Percentiles rank a stretch among this genome's conserved stretches.
Conservation (phyloP, 2,329 filamentous ascomycete genomes). For the Cladosporium oxysporum region DNA sequence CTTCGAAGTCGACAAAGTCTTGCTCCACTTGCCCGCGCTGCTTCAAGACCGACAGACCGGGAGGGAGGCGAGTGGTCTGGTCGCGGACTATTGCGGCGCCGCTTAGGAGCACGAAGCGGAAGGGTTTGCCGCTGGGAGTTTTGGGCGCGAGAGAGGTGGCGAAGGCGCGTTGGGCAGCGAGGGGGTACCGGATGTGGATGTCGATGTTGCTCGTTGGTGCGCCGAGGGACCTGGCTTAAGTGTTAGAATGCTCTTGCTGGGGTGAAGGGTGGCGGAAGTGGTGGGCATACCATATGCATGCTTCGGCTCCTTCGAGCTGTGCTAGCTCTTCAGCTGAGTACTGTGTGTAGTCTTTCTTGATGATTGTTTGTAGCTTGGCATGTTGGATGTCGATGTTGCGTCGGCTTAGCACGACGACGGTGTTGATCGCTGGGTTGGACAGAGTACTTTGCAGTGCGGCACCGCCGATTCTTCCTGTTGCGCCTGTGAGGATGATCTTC, state of each 20-base stretch:
- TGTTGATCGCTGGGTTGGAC: constrained; percentile 49
- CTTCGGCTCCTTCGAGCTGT: constrained; percentile 43
- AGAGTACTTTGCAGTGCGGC: constrained; percentile 55
- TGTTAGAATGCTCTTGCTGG: not conserved
- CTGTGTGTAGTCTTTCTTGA: constrained; percentile 55
- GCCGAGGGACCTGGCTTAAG: constrained; percentile 37
- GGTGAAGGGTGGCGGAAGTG: not conserved
- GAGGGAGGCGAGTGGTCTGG: constrained; percentile 31
- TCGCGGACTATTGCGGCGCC: constrained; percentile 38
- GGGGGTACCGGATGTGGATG: constrained; percentile 39
- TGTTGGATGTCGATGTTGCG: constrained; percentile 47
- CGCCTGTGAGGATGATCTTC: constrained; percentile 60
- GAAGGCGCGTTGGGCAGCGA: constrained; percentile 38
- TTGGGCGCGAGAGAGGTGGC: constrained; percentile 25
- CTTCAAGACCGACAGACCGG: constrained; percentile 11
- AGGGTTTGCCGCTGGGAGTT: constrained; percentile 31
- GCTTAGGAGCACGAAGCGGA: constrained; percentile 44
- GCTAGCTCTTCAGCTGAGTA: constrained; percentile 48
- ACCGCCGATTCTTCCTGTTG: constrained; percentile 56
- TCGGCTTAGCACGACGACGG: constrained; percentile 54
- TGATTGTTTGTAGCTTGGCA: constrained; percentile 53
- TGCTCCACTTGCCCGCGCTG: constrained; percentile 30
- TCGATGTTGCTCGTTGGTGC: constrained; percentile 30
- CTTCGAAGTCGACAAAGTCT: constrained; percentile 29
- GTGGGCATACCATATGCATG: constrained; percentile 43